These are phyloP conservation scores for Aspergillus brasiliensis DNA, from an alignment of 2,329 filamentous ascomycete genomes.

Conservation along the genomic window DNA sequence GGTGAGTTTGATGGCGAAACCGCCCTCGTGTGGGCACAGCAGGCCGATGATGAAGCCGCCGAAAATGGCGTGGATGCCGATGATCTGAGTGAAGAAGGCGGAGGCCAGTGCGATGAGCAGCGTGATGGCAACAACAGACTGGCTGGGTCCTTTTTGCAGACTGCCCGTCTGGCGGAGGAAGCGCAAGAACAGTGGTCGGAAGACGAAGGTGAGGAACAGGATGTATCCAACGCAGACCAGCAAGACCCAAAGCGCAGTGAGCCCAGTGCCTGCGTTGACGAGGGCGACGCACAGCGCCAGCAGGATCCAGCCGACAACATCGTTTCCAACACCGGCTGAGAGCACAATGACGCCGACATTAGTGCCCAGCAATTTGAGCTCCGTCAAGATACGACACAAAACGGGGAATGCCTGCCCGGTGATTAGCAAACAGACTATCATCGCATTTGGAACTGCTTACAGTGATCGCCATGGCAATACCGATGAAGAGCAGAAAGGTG, in stretches of 20 bases:
- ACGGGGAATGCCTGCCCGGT: conserved; percentile 70
- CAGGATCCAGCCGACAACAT: conserved; percentile 88
- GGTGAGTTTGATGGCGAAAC: conserved; percentile 86
- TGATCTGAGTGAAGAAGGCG: conserved; percentile 84
- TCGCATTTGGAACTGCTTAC: conserved; percentile 43
- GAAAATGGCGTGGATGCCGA: conserved; percentile 93
- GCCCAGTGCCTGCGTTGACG: conserved; percentile 80
- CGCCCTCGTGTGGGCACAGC: conserved; percentile 86
- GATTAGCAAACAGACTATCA: neutral
- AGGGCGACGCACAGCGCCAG: conserved; percentile 90
- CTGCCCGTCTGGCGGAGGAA: conserved; percentile 72
- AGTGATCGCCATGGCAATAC: conserved; percentile 91
- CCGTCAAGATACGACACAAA: conserved; percentile 87
- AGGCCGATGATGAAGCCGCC: conserved; percentile 87
- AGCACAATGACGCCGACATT: conserved; percentile 85
- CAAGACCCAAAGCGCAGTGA: conserved; percentile 83
- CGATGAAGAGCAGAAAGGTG: conserved; percentile 76
- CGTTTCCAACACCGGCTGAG: conserved; percentile 89
- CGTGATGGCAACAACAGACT: conserved; percentile 80
- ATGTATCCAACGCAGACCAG: conserved; percentile 74
- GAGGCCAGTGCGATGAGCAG: conserved; percentile 76
- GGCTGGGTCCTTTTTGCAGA: conserved; percentile 83
- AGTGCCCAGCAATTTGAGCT: conserved; percentile 81
- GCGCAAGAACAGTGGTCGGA: conserved; percentile 76
- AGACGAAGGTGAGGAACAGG: conserved; percentile 70